A percentile compares a stretch with the other conserved stretches of the same genome.
phyloP scores from a whole-genome alignment of 2,329 filamentous ascomycete genomes.

The Xylariales sp. region DNA sequence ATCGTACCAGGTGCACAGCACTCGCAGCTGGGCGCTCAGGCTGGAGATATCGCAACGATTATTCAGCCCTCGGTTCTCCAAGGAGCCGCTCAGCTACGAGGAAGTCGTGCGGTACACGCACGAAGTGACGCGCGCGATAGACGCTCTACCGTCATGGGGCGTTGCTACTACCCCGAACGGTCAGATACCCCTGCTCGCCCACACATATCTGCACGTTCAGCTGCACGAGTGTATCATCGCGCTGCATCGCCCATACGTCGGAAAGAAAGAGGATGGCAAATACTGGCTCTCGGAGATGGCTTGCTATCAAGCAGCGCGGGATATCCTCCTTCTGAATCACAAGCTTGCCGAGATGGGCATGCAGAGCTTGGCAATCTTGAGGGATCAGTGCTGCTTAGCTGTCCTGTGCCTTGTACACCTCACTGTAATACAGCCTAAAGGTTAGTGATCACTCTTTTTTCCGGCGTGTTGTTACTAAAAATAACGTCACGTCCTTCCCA shows the following conservation, averaged over 20 bases:
- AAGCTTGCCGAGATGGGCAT: slow-evolving; percentile 10
- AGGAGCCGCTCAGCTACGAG: slow-evolving; percentile 11
- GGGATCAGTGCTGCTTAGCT: slow-evolving; percentile 4
- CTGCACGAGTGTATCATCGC: slow-evolving; percentile 16
- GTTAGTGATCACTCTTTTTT: too few relatives aligned
- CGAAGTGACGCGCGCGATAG: slow-evolving; percentile 15
- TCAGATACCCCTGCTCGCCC: slow-evolving; percentile 5
- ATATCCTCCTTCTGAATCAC: slow-evolving; percentile 15
- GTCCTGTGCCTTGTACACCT: not conserved
- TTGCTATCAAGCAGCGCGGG: slow-evolving; percentile 15
- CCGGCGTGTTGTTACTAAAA: too few relatives aligned
- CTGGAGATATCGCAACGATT: slow-evolving; percentile 1
- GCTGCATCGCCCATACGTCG: slow-evolving; percentile 18
- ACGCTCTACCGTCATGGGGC: slow-evolving; percentile 13
- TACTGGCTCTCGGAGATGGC: slow-evolving; percentile 17
- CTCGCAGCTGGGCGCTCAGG: slow-evolving; percentile 6
- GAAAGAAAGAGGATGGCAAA: slow-evolving; percentile 7
- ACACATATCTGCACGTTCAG: slow-evolving; percentile 15
- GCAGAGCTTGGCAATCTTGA: slow-evolving; percentile 10
- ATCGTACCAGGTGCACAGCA: slow-evolving; percentile 18
- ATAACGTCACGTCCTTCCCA: too few relatives aligned
- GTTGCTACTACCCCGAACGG: not conserved
- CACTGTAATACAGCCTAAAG: not conserved
- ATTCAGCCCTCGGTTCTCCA: slow-evolving; percentile 5
- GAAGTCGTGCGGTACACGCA: slow-evolving; percentile 18